phyloP scores from a whole-genome alignment of 2,329 filamentous ascomycete species.

The Clonostachys rosea region DNA sequence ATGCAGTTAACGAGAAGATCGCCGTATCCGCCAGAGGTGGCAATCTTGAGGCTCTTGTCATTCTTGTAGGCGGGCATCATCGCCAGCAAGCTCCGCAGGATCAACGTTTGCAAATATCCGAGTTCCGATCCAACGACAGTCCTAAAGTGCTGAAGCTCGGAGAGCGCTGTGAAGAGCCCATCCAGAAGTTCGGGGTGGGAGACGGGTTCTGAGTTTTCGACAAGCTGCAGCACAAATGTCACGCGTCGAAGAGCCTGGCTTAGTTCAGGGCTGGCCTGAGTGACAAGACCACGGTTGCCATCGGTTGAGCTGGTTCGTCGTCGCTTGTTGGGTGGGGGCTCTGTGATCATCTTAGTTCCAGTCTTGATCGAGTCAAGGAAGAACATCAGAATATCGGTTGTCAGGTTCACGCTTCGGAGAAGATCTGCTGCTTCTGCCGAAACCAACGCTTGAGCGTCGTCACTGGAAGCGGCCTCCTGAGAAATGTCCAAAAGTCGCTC shows the following conservation, averaged over 20 bases:
- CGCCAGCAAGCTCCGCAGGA: conserved; percentile 74
- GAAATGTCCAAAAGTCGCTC: conserved; percentile 59
- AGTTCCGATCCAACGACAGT: conserved; percentile 79
- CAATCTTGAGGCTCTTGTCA: conserved; percentile 59
- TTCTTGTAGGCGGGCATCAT: conserved; percentile 76
- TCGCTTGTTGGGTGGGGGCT: conserved; percentile 71
- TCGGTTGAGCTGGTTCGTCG: conserved; percentile 74
- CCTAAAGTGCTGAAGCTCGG: conserved; percentile 81
- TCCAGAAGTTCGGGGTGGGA: conserved; percentile 73
- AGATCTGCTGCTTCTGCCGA: conserved; percentile 65
- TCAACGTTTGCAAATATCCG: conserved; percentile 83
- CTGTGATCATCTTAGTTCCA: conserved; percentile 66
- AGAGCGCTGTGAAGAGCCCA: conserved; percentile 78
- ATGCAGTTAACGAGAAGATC: conserved; percentile 94
- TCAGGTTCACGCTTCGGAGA: conserved; percentile 67
- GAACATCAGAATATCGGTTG: conserved; percentile 64
- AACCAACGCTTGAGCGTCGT: conserved; percentile 28
- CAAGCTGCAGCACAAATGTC: conserved; percentile 82
- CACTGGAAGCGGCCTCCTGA: conserved; percentile 30
- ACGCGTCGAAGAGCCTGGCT: conserved; percentile 67
- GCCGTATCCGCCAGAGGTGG: conserved; percentile 75
- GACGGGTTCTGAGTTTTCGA: conserved; percentile 75
- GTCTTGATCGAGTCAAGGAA: conserved; percentile 74
- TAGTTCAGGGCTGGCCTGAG: conserved; percentile 61
- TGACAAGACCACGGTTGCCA: conserved; percentile 52